Percentiles rank a stretch among this genome's conserved stretches.
phyloP scores from a whole-genome alignment of 192 early-diverging fungal species.

The Mortierella hygrophila region DNA sequence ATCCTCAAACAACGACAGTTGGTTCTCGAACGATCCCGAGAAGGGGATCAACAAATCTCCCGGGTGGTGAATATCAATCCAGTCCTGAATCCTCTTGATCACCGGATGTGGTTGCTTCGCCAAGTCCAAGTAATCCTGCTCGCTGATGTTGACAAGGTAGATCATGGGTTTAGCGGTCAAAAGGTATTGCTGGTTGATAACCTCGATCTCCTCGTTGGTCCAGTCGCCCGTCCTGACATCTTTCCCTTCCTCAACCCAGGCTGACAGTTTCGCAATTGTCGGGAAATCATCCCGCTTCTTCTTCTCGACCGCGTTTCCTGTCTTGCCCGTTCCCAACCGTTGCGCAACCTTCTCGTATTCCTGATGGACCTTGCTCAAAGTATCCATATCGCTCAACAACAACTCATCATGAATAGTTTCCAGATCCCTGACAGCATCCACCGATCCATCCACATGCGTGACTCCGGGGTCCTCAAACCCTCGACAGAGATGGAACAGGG shows the following conservation, averaged over 20 bases:
- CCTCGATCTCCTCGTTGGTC: constrained; percentile 74
- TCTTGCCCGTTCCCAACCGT: constrained; percentile 34
- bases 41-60: constrained; percentile 79
- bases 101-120: constrained; percentile 21
- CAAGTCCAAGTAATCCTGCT: constrained; percentile 73
- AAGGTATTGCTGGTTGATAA: constrained; percentile 79
- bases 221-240: constrained; percentile 78
- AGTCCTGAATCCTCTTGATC: constrained; percentile 74
- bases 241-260: constrained; percentile 69
- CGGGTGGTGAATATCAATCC: constrained; percentile 78
- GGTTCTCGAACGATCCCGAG: constrained; percentile 67
- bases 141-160: constrained; percentile 77
- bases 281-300: constrained; percentile 51
- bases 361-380: constrained; percentile 50
- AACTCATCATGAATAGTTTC: constrained; percentile 87
- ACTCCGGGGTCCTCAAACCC: constrained; percentile 85
- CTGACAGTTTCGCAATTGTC: constrained; percentile 36
- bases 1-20: constrained; percentile 49
- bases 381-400: constrained; percentile 73
- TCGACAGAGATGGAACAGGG: constrained; percentile 68
- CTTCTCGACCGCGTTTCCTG: constrained; percentile 39
- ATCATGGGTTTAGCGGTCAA: constrained; percentile 87
- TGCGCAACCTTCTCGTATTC: constrained; percentile 67
- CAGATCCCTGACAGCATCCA: constrained; percentile 83
- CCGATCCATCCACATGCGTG: constrained; percentile 68